Conservation (phyloP, 1,139 yeast genomes). For the Protomyces inouyei region DNA sequence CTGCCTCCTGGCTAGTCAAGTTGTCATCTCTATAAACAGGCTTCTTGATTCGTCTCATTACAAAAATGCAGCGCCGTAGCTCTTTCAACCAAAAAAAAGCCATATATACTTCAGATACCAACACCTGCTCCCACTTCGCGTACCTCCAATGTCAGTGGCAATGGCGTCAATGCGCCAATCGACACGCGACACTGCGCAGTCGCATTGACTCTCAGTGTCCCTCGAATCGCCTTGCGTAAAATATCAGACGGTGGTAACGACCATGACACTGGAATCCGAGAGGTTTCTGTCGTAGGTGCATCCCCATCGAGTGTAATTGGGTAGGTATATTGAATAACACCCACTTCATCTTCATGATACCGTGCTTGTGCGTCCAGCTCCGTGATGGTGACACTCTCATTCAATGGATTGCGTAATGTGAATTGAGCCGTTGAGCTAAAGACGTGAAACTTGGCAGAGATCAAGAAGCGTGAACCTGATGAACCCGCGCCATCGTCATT, state of each 20-base stretch:
- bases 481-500: neutral
- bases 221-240: constrained; percentile 10
- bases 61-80: neutral
- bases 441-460: constrained; percentile 20
- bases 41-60: neutral
- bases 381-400: constrained; percentile 9
- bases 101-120: neutral
- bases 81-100: neutral
- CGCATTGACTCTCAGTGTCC: constrained; percentile 22
- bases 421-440: constrained; percentile 16
- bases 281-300: constrained; percentile 5
- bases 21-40: neutral
- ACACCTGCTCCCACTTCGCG: constrained; percentile 22
- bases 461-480: constrained; percentile 6
- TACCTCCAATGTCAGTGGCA: neutral
- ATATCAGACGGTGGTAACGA: constrained; percentile 20
- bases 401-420: constrained; percentile 18
- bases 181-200: constrained; percentile 8
- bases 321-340: constrained; percentile 13
- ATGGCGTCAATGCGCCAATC: constrained; percentile 7
- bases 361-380: constrained; percentile 12
- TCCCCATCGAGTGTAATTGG: constrained; percentile 14
- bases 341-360: constrained; percentile 15
- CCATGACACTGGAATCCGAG: constrained; percentile 24
- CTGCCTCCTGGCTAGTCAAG: constrained; percentile 80